These are phyloP conservation scores for Globisporangium nagaii DNA, from an alignment of 352 stramenopile genomes.

Conservation along the genomic window DNA sequence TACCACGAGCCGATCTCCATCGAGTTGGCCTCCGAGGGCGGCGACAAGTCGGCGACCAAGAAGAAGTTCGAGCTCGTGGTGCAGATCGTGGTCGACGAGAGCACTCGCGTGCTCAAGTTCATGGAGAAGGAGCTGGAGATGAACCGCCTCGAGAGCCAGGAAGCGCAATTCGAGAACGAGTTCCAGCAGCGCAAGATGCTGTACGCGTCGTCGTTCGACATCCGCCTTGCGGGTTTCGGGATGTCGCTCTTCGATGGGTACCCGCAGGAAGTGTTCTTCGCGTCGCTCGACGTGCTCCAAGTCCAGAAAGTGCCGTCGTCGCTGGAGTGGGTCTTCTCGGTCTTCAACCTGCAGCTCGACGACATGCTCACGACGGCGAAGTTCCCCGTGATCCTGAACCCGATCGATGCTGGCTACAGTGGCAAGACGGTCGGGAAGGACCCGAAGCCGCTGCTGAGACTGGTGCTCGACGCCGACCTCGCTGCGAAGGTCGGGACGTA, in stretches of 20 bases:
- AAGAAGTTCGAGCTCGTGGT: slow-evolving; percentile 52
- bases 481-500: slow-evolving; percentile 75
- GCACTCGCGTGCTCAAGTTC: slow-evolving; percentile 77
- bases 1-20: slow-evolving; percentile 67
- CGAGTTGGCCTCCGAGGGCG: slow-evolving; percentile 37
- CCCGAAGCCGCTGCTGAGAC: slow-evolving; percentile 54
- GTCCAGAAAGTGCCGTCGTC: slow-evolving; percentile 66
- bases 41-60: slow-evolving; percentile 12
- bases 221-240: slow-evolving; percentile 70
- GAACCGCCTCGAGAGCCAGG: slow-evolving; percentile 57
- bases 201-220: slow-evolving; percentile 78
- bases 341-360: slow-evolving; percentile 80
- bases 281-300: slow-evolving; percentile 73
- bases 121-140: slow-evolving; percentile 77
- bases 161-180: slow-evolving; percentile 57
- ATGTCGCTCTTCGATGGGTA: slow-evolving; percentile 72
- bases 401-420: slow-evolving; percentile 73
- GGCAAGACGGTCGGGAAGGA: slow-evolving; percentile 59
- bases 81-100: slow-evolving; percentile 77
- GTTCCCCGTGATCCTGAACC: slow-evolving; percentile 84
- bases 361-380: slow-evolving; percentile 81
- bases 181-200: slow-evolving; percentile 77
- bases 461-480: slow-evolving; percentile 73
- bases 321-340: slow-evolving; percentile 67
- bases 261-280: slow-evolving; percentile 81